phyloP scores from a whole-genome alignment of 805 yeast genomes.

The Suhomyces canberraensis region DNA sequence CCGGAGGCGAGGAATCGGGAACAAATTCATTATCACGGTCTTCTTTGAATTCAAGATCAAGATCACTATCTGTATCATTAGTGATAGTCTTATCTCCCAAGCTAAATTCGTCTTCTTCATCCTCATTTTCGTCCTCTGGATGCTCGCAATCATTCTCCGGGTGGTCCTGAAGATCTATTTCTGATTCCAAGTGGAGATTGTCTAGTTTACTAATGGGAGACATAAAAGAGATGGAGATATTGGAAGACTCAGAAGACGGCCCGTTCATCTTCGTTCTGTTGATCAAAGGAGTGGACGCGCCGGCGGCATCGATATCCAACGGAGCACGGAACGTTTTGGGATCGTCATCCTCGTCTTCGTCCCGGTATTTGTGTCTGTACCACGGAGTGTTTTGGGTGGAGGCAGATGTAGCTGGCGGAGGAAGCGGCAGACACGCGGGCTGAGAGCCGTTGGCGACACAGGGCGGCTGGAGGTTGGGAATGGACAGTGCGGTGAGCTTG shows the following conservation, averaged over 20 bases:
- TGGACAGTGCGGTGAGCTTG: slow-evolving; percentile 5
- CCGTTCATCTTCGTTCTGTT: not conserved
- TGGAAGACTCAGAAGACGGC: slow-evolving; percentile 5
- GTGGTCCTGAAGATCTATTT: slow-evolving; percentile 6
- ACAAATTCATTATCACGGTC: slow-evolving; percentile 5
- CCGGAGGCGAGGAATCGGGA: slow-evolving; percentile 15
- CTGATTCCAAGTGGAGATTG: slow-evolving; percentile 28
- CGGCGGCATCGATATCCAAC: slow-evolving; percentile 12
- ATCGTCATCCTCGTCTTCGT: slow-evolving; percentile 8
- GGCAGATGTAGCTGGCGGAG: slow-evolving; percentile 4
- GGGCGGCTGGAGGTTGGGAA: slow-evolving; percentile 13
- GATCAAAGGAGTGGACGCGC: slow-evolving; percentile 24
- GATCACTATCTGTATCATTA: slow-evolving; percentile 17
- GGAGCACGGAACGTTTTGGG: not conserved
- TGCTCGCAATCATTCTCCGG: slow-evolving; percentile 8
- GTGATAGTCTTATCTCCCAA: slow-evolving; percentile 29
- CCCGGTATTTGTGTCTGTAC: slow-evolving; percentile 8
- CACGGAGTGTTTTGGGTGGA: slow-evolving; percentile 6
- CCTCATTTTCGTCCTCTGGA: slow-evolving; percentile 11
- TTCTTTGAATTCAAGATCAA: slow-evolving; percentile 10
- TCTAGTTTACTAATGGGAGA: slow-evolving; percentile 38
- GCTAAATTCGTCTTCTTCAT: slow-evolving; percentile 12
- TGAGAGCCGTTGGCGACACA: not conserved
- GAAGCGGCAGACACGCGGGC: slow-evolving; percentile 1
- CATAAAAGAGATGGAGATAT: slow-evolving; percentile 16